Evolutionary conservation across 768 basidiomycete species (phyloP).

Genomic region (Cystobasidium ongulense): DNA sequence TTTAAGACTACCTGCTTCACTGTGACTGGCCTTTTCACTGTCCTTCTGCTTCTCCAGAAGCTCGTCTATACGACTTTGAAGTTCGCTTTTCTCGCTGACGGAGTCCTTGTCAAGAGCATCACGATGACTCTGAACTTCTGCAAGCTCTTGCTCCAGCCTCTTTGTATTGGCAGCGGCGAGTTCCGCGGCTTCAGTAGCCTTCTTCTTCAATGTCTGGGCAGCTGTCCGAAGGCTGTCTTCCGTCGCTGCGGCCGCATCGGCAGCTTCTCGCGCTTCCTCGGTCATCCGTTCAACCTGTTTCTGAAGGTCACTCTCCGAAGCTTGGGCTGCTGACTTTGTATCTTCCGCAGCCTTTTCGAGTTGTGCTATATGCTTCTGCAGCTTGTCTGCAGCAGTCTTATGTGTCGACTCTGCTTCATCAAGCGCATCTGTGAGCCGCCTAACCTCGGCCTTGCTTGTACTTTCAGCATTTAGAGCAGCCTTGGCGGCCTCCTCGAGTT

Average conservation of each 20-base stretch:
- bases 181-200: neutral
- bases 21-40: neutral
- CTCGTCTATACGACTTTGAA: neutral
- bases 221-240: neutral
- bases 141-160: neutral
- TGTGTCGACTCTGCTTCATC: neutral
- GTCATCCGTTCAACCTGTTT: neutral
- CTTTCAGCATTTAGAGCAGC: neutral
- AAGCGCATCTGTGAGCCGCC: neutral
- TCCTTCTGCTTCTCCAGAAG: neutral
- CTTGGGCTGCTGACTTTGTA: neutral
- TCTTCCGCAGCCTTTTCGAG: neutral
- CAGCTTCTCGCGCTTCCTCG: neutral
- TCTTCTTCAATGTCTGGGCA: neutral
- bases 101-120: neutral
- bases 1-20: neutral
- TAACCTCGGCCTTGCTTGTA: neutral
- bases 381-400: neutral
- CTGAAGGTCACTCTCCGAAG: neutral
- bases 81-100: no score
- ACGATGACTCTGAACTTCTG: neutral
- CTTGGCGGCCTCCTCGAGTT: neutral
- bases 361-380: slow-evolving; percentile 7
- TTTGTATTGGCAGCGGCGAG: neutral
- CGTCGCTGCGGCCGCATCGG: neutral